Base-by-base conservation (phyloP, 1,139 yeast species). In the Hyphopichia khmerensis region DNA sequence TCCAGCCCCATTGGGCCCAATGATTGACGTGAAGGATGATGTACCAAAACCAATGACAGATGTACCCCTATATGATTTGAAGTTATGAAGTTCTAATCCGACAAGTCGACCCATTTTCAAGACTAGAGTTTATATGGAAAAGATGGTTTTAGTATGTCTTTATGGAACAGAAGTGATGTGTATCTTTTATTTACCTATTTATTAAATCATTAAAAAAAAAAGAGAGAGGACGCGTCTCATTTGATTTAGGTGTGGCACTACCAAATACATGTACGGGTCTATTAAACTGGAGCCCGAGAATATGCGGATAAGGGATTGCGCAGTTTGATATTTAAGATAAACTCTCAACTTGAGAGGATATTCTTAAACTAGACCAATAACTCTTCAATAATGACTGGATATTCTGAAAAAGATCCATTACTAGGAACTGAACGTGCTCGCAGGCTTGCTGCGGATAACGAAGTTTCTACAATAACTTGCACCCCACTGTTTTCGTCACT, bases 1-100 rank as follows among this genome's bases (percentile, higher is more conserved):
- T 13, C 99, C 99, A 1, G 97, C 87, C 15, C 99, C 99, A 74
- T 95, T 95, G 14, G 99, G 98, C 1, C 99, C 99, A 45, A 95
- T 87, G 48, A 93, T 88, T 38, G 96, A 86, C 1, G 96, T 88
- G 67, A 95, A 93, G 49, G 77, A 77, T 1, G 95, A 80, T 6
- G 81, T 72, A 1, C 96, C 98, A 62, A 91, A 86, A 2, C 95
- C 96, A 17, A 93, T 80, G 9, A 76, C 71, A 18, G 89, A 76
- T 0, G 78, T 76, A 0, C 96, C 98, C 45, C 79, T 73, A 59
- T 93, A 93, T 3, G 98, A 90, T 67, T 93, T 93, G 79, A 93
- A 93, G 64, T 95, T 89, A 63, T 77, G 72, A 32, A 93, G 70
- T 60, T 86, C 93, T 44, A 89, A 61, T 3, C 93, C 93, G 24